phyloP scores from a whole-genome alignment of 139 green algal species.

The Pleodorina starrii region DNA sequence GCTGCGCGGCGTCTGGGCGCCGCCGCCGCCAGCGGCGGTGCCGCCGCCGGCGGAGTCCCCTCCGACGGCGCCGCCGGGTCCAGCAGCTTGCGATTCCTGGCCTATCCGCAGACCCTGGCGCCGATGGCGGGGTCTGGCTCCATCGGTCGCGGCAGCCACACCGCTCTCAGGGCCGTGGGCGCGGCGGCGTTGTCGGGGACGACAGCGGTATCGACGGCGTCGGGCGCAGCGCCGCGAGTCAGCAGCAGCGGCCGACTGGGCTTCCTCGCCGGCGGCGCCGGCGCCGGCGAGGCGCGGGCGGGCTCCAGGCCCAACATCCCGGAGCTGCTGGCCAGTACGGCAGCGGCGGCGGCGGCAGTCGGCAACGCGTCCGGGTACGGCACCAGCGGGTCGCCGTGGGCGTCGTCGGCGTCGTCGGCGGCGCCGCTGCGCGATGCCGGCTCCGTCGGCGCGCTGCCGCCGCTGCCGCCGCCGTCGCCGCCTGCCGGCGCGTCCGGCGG shows the following conservation, averaged over 20 bases:
- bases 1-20: neutral
- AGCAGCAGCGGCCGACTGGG: neutral
- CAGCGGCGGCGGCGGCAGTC: neutral
- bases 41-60: neutral
- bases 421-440: neutral
- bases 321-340: slow-evolving; percentile 2
- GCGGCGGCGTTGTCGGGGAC: too few species aligned
- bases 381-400: neutral
- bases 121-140: neutral
- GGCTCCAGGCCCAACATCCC: neutral
- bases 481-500: neutral
- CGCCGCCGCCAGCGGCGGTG: neutral
- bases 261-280: neutral
- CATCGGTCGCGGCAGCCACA: neutral
- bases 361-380: neutral
- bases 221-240: neutral
- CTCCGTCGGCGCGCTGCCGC: neutral
- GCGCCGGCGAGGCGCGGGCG: neutral
- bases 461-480: neutral
- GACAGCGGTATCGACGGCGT: neutral
- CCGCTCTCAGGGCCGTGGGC: neutral
- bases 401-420: neutral
- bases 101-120: neutral
- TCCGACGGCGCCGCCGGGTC: neutral
- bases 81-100: neutral